Evolutionary conservation across 192 early-diverging fungal species (phyloP), one percentile per base, ranked within the genome.

Genomic region (Piromyces sp.): DNA sequence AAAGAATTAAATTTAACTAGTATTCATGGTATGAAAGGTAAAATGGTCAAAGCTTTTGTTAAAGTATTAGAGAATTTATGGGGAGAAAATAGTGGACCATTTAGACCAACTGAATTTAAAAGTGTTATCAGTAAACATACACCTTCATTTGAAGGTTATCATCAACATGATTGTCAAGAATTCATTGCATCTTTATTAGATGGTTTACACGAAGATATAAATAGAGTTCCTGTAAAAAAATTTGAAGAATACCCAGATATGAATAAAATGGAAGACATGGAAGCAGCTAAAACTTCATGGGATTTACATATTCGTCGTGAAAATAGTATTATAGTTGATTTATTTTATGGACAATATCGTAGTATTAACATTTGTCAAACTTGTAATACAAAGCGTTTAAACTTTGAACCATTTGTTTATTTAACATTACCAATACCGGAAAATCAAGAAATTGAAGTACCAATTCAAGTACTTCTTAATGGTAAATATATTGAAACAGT

Each of bases 141-240:
- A 78, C 86, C 84, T 7, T 88, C 87, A 5, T 92, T 94, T 83
- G 78, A 86, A 82, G 94, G 95, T 13, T 95, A 94, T 84, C 88
- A 91, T 79, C 94, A 95, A 84, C 94, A 94, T 82, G 93, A 96
- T 85, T 94, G 94, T 30, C 94, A 94, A 82, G 95, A 96, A 87
- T 89, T 96, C 16, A 85, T 95, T 58, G 90, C 89, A 22, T 95
- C 92, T 68, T 85, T 96, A 33, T 86, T 96, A 28, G 95, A 96
- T 84, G 94, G 94, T 0, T 84, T 96, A 79, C 95, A 96, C 83
- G 95, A 96, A 83, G 95, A 96, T 58, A 86, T 96, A 78, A 95
- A 96, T 84, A 88, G 94, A 19, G 94, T 96, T 42, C 79, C 86
- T 79, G 89, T 92, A 79, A 95, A 94, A 79, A 93, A 93, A 2